phyloP scores from a whole-genome alignment of 208 protist species.

The Crithidia fasciculata region DNA sequence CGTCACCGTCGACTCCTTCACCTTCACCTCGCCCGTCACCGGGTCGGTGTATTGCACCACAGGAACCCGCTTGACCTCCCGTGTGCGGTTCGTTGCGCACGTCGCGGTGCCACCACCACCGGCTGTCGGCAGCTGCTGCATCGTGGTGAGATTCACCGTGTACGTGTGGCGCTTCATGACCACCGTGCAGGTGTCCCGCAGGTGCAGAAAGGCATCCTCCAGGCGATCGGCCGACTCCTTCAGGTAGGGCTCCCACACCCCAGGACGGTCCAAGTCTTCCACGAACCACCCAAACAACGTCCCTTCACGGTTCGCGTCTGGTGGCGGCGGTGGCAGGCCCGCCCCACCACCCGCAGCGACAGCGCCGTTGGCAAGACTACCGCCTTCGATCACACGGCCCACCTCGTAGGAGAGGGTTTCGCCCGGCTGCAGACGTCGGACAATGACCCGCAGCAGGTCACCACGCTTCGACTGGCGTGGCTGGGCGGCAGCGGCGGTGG shows the following conservation, averaged over 20 bases:
- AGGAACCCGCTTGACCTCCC: slow-evolving; percentile 52
- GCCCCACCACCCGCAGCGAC: background rate
- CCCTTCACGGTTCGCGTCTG: slow-evolving; percentile 7
- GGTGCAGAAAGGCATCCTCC: slow-evolving; percentile 55
- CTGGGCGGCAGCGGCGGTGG: background rate
- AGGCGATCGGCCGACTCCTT: slow-evolving; percentile 55
- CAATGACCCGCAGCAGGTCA: slow-evolving; percentile 26
- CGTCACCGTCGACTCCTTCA: slow-evolving; percentile 23
- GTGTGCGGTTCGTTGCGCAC: slow-evolving; percentile 27
- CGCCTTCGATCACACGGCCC: slow-evolving; percentile 28
- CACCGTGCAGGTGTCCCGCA: slow-evolving; percentile 45
- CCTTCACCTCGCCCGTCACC: slow-evolving; percentile 27
- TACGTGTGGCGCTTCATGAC: slow-evolving; percentile 64
- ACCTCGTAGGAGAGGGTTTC: slow-evolving; percentile 35
- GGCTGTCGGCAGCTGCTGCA: slow-evolving; percentile 48
- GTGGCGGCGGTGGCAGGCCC: slow-evolving; percentile 18
- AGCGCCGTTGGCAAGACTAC: background rate
- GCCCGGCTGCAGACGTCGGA: slow-evolving; percentile 25
- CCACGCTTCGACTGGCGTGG: slow-evolving; percentile 1
- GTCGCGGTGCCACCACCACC: background rate
- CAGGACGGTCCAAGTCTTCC: slow-evolving; percentile 56
- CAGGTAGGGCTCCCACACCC: slow-evolving; percentile 67
- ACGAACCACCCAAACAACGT: slow-evolving; percentile 71
- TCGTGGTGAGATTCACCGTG: slow-evolving; percentile 61
- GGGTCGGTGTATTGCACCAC: slow-evolving; percentile 40